phyloP scores from a whole-genome alignment of 352 stramenopile genomes.

The Blastocystis sp. region DNA sequence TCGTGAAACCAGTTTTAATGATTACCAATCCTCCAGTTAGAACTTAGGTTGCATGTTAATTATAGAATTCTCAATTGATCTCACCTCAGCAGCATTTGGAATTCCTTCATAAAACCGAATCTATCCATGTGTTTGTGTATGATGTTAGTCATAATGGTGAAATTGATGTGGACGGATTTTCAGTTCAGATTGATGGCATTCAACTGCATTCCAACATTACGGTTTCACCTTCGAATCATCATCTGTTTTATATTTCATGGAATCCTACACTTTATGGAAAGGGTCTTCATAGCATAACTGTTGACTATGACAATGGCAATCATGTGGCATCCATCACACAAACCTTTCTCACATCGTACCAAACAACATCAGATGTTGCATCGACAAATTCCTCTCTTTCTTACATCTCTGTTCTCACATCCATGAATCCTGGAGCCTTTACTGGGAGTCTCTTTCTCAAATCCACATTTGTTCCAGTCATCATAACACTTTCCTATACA shows the following conservation, averaged over 20 bases:
- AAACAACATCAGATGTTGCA: background rate
- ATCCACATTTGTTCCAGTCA: background rate
- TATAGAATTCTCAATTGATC: slow-evolving; percentile 47
- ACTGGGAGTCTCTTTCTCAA: slow-evolving; percentile 14
- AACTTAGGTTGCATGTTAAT: background rate
- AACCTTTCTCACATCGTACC: background rate
- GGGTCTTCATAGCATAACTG: background rate
- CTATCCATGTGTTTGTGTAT: slow-evolving; percentile 24
- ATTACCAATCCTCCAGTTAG: slow-evolving; percentile 33
- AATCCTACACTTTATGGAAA: background rate
- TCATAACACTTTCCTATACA: slow-evolving; percentile 20
- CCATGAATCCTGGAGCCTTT: background rate
- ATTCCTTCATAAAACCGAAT: background rate
- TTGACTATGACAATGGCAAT: background rate
- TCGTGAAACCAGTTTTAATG: background rate
- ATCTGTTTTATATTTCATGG: slow-evolving; percentile 21
- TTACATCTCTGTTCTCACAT: background rate
- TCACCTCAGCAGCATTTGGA: background rate
- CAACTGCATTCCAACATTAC: background rate
- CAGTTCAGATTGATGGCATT: background rate
- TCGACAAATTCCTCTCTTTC: background rate
- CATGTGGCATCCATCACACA: background rate
- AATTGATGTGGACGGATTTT: background rate
- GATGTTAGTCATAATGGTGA: background rate
- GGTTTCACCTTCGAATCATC: background rate